These are phyloP conservation scores for Xylaria telfairii DNA, from an alignment of 495 filamentous ascomycete genomes.

Conservation along the genomic window DNA sequence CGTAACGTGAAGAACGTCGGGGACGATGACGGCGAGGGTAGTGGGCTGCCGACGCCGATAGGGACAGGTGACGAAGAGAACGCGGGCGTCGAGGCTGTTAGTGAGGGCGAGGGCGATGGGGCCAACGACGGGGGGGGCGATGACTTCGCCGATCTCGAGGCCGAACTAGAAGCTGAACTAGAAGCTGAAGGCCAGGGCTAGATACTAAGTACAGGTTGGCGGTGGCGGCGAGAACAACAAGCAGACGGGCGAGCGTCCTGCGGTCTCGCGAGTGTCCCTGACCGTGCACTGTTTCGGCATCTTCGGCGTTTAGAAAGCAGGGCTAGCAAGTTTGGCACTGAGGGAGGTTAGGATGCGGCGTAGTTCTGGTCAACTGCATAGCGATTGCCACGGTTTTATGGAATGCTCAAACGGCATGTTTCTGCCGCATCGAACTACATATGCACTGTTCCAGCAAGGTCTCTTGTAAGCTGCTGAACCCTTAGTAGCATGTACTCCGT, in stretches of 20 bases:
- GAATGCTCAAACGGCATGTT: constrained; percentile 3
- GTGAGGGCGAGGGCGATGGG: constrained; percentile 36
- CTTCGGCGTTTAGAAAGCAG: neutral
- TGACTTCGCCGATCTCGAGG: constrained; percentile 69
- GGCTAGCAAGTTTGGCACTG: neutral
- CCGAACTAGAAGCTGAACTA: constrained; percentile 71
- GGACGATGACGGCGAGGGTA: constrained; percentile 45
- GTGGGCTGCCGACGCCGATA: constrained; percentile 57
- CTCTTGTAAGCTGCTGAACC: neutral
- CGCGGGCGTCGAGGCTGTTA: constrained; percentile 16
- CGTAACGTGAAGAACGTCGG: constrained; percentile 50
- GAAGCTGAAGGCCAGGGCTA: constrained; percentile 56
- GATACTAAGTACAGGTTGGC: neutral
- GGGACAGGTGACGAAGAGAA: constrained; percentile 60
- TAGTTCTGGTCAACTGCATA: constrained; percentile 16
- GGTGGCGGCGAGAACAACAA: neutral
- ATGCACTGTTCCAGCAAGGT: neutral
- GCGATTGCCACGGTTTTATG: constrained; percentile 10
- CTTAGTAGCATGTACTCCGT: neutral
- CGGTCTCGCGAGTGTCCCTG: neutral
- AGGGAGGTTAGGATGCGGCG: constrained; percentile 4
- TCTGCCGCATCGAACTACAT: neutral
- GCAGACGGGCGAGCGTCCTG: neutral
- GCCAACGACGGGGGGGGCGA: constrained; percentile 44
- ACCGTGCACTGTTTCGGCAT: neutral